phyloP scores from a whole-genome alignment of 306 rosid genomes.

The Medicago lupulina region DNA sequence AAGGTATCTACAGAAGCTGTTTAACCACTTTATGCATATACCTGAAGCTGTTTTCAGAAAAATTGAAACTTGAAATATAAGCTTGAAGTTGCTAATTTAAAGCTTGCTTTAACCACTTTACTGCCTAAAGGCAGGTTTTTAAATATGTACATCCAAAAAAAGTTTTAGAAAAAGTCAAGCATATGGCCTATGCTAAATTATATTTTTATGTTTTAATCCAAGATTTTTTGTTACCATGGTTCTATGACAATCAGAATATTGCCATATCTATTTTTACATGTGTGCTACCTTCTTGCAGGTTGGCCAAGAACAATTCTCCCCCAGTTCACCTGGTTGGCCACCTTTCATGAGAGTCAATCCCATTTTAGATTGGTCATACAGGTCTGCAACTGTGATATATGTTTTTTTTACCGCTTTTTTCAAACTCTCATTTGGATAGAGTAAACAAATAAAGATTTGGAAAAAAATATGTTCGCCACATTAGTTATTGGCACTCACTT shows the following conservation, averaged over 20 bases:
- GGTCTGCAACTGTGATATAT: slow-evolving; percentile 43
- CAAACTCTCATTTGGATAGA: slow-evolving; percentile 16
- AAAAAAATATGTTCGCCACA: slow-evolving; percentile 7
- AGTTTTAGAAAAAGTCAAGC: slow-evolving; percentile 14
- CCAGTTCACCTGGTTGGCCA: slow-evolving; percentile 98
- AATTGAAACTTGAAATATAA: not conserved
- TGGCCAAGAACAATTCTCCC: slow-evolving; percentile 96
- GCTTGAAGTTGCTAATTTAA: not conserved
- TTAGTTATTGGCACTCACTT: slow-evolving; percentile 21
- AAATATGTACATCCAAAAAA: not conserved
- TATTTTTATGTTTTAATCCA: slow-evolving; percentile 3
- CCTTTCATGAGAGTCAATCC: slow-evolving; percentile 98
- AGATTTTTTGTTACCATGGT: slow-evolving; percentile 21
- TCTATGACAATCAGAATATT: slow-evolving; percentile 6
- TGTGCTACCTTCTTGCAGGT: slow-evolving; percentile 62
- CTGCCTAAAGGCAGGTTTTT: not conserved
- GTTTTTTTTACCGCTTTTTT: slow-evolving; percentile 28
- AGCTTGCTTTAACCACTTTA: slow-evolving; percentile 22
- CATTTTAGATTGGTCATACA: slow-evolving; percentile 97
- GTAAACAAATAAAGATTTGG: slow-evolving; percentile 26
- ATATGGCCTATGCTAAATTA: not conserved
- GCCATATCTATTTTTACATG: slow-evolving; percentile 20
- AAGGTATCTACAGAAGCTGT: slow-evolving; percentile 15
- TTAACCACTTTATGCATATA: slow-evolving; percentile 6
- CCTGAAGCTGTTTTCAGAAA: not conserved